Base-by-base conservation (phyloP, 2,329 filamentous ascomycete genomes). In the Hypoxylon sp. region DNA sequence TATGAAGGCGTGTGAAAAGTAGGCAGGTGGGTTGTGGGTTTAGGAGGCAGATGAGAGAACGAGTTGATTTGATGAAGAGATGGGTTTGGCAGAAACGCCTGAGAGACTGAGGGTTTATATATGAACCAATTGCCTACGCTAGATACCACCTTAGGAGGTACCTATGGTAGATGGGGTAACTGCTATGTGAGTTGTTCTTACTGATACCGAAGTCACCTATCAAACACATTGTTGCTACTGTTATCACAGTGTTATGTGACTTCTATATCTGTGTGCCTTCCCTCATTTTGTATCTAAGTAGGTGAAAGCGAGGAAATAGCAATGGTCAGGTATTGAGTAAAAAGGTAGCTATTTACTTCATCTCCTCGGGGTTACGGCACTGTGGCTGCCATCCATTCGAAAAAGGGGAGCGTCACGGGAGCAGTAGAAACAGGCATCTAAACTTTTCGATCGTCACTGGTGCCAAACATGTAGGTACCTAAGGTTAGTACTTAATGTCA, bases 311-410 rank as follows among this genome's bases (percentile, higher is more conserved):
- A 51, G 15, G 8, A 51, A 42, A 19, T 24, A 2, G 17, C 24
- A 1, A 31, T 15, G 21, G 46, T 4, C 6, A 31, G 5, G 4
- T 27, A 27, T n/a, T n/a, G 27, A 35, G 19, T 32, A 27, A 50
- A 15, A 10, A 44, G 13, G n/a, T 19, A 15, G 15, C 15, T 56
- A 42, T 47, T 56, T 47, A 39, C 54, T 56, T 35, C 17, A 5
- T 56, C 2, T n/a, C 1, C 32, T 35, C 19, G 35, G 4, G 29
- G 7, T 55, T 44, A 21, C 42, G 21, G 37, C 11, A 42, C 51
- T 35, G 48, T 52, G n/a, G 21, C 13, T 21, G n/a, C 32, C n/a
- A 27, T 27, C 7, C 15, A 42, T 42, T 21, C 35, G 11, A 27
- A 15, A 54, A 24, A 15, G 1, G 4, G 27, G 27, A 2, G 21